phyloP scores from a whole-genome alignment of 305 asterid species.

The Fraxinus latifolia region DNA sequence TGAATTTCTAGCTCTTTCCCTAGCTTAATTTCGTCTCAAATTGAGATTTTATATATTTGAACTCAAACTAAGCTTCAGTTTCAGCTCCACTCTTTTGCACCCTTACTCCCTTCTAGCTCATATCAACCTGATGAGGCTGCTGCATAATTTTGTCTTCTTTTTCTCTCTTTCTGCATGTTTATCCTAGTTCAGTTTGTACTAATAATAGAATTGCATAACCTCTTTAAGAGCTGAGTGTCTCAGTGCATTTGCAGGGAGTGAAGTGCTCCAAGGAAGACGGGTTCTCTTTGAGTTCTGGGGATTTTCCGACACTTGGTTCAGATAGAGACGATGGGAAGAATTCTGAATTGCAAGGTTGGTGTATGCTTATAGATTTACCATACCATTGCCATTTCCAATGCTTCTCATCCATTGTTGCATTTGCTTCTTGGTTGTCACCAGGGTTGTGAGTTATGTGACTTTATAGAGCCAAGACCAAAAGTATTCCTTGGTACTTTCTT shows the following conservation, averaged over 20 bases:
- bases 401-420: constrained; percentile 10
- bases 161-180: not conserved
- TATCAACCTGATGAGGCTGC: not conserved
- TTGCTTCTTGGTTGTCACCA: constrained; percentile 12
- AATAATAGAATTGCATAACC: constrained; percentile 18
- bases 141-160: not conserved
- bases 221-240: constrained; percentile 19
- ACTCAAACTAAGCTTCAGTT: not conserved
- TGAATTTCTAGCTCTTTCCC: not conserved
- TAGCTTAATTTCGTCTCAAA: not conserved
- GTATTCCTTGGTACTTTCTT: not conserved
- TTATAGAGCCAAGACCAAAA: constrained; percentile 13
- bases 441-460: constrained; percentile 11
- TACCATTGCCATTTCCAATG: constrained; percentile 10
- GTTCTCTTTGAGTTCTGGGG: constrained; percentile 85
- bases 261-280: constrained; percentile 64
- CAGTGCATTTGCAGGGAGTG: constrained; percentile 56
- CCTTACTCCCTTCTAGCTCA: not conserved
- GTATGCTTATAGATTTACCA: constrained; percentile 10
- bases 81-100: not conserved
- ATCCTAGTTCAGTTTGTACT: not conserved
- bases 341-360: constrained; percentile 64
- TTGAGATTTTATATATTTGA: not conserved
- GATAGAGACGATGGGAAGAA: constrained; percentile 61
- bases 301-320: constrained; percentile 89